phyloP scores from a whole-genome alignment of 805 yeast genomes.

The Priceomyces castillae region DNA sequence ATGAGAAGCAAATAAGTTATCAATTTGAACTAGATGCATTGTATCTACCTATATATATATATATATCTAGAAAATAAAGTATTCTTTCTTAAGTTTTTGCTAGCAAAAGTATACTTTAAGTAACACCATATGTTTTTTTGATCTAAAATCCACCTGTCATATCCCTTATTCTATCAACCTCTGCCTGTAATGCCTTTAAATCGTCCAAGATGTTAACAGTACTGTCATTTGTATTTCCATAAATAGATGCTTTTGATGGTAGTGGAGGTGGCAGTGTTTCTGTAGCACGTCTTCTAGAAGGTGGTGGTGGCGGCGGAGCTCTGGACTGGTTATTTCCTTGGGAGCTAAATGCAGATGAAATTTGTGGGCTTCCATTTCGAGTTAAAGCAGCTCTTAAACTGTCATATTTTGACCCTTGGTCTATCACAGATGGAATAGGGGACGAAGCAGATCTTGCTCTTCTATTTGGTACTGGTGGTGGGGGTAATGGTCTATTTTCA shows the following conservation, averaged over 20 bases:
- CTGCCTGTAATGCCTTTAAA: slow-evolving; percentile 63
- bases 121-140: not conserved
- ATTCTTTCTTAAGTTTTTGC: not conserved
- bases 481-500: slow-evolving; percentile 19
- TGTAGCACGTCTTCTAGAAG: slow-evolving; percentile 30
- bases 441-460: slow-evolving; percentile 34
- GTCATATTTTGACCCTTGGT: not conserved
- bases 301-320: slow-evolving; percentile 40
- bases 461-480: slow-evolving; percentile 37
- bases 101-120: too few relatives aligned
- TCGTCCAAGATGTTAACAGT: slow-evolving; percentile 60
- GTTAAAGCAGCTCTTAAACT: not conserved
- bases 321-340: slow-evolving; percentile 1
- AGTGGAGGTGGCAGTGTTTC: slow-evolving; percentile 16
- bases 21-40: not conserved
- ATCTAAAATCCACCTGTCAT: slow-evolving; percentile 44
- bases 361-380: not conserved
- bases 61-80: not conserved
- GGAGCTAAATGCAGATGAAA: slow-evolving; percentile 10
- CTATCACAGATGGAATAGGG: slow-evolving; percentile 19
- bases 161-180: slow-evolving; percentile 56
- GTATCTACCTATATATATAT: not conserved
- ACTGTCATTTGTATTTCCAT: slow-evolving; percentile 21
- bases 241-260: slow-evolving; percentile 24
- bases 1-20: too few relatives aligned